phyloP scores from a whole-genome alignment of 164 flowering plant genomes.

The Sedum album region DNA sequence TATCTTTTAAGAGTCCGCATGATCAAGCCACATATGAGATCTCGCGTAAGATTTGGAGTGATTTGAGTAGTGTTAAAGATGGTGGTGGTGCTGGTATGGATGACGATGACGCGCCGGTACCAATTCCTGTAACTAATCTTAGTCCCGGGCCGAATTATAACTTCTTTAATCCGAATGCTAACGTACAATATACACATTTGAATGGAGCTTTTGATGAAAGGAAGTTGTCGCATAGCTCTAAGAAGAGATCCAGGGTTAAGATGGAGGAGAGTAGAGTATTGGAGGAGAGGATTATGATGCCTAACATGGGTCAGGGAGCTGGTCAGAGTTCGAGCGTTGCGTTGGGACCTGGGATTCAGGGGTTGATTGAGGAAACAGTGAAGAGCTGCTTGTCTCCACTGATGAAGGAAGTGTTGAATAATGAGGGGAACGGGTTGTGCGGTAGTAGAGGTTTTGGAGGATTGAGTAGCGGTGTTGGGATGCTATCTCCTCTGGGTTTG shows the following conservation, averaged over 20 bases:
- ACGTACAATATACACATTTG: background rate
- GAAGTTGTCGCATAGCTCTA: conserved; percentile 20
- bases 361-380: conserved; percentile 70
- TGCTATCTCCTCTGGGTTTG: conserved; percentile 47
- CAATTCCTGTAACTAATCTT: background rate
- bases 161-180: background rate
- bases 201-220: conserved; percentile 11
- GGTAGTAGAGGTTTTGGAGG: conserved; percentile 25
- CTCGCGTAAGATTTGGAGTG: conserved; percentile 84
- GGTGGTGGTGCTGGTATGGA: conserved; percentile 24
- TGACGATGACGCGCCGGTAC: conserved; percentile 35
- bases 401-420: conserved; percentile 64
- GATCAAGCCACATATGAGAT: conserved; percentile 93
- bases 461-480: conserved; percentile 16
- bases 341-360: conserved; percentile 21
- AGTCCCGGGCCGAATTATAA: conserved; percentile 12
- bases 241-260: conserved; percentile 31
- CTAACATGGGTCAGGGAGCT: background rate
- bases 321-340: background rate
- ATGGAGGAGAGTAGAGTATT: conserved; percentile 20
- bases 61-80: conserved; percentile 5
- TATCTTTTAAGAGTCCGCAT: conserved; percentile 70
- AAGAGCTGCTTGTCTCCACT: conserved; percentile 76
- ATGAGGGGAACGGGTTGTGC: conserved; percentile 32
- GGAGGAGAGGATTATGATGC: background rate